phyloP scores from a whole-genome alignment of 2,329 filamentous ascomycete species.

The Diaporthe ampelina region DNA sequence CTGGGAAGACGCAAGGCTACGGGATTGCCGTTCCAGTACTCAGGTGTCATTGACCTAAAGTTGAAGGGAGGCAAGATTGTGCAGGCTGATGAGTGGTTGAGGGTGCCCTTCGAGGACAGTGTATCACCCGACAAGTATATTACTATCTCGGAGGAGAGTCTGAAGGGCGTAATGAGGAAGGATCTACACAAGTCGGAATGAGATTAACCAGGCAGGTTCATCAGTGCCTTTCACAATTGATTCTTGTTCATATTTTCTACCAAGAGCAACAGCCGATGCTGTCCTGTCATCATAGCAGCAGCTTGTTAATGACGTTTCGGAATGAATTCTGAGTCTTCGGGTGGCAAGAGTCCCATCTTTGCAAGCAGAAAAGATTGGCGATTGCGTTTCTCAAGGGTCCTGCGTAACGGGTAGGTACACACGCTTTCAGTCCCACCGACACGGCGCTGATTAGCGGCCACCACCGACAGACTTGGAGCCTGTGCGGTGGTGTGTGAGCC shows the following conservation, averaged over 20 bases:
- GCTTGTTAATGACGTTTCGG: no score
- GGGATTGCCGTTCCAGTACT: constrained; percentile 28
- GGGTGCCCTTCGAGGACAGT: constrained; percentile 34
- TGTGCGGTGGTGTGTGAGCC: background rate
- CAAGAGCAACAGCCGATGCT: no score
- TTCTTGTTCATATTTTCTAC: background rate
- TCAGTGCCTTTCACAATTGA: background rate
- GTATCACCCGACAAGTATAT: constrained; percentile 28
- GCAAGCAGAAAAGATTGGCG: no score
- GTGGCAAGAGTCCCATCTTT: no score
- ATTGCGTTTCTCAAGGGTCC: background rate
- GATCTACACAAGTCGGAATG: constrained; percentile 2
- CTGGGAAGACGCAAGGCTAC: constrained; percentile 33
- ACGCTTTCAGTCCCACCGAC: background rate
- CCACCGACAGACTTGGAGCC: background rate
- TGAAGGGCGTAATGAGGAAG: constrained; percentile 26
- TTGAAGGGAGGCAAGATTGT: constrained; percentile 23
- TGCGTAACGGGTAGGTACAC: background rate
- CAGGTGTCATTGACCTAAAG: constrained; percentile 25
- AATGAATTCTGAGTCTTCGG: no score
- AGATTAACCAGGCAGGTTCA: background rate
- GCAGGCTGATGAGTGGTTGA: constrained; percentile 30
- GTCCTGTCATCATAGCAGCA: no score
- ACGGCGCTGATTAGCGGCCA: background rate
- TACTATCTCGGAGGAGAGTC: constrained; percentile 18